Percentiles rank a stretch among this genome's conserved stretches.
Evolutionary conservation across 257 asterid genomes (phyloP).

Genomic region (Solanum bulbocastanum): DNA sequence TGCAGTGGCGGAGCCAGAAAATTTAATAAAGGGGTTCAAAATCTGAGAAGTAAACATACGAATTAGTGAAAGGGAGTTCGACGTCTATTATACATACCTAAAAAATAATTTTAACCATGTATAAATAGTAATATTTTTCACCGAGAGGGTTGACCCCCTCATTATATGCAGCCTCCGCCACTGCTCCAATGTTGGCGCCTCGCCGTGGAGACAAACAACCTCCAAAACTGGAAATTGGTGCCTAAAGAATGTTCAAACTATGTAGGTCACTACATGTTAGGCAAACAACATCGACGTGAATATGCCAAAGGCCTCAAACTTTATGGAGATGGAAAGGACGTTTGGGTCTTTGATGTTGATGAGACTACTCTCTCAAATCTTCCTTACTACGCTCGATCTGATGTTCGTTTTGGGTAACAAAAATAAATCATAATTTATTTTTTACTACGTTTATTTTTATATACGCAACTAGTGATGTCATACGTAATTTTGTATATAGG

Average conservation of each 20-base stretch:
- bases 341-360: constrained; percentile 43
- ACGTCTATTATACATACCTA: too few relatives aligned
- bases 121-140: too few relatives aligned
- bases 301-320: constrained; percentile 21
- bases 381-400: constrained; percentile 27
- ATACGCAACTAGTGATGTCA: too few relatives aligned
- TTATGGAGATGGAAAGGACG: constrained; percentile 26
- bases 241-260: constrained; percentile 38
- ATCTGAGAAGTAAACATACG: too few relatives aligned
- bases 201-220: constrained; percentile 53
- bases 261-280: constrained; percentile 53
- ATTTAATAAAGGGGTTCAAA: too few relatives aligned
- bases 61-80: too few relatives aligned
- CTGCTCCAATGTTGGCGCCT: too few relatives aligned
- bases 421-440: background rate
- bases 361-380: constrained; percentile 38
- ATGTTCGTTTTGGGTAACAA: constrained; percentile 35
- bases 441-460: background rate
- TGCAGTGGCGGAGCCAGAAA: too few relatives aligned
- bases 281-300: constrained; percentile 39
- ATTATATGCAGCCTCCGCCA: too few relatives aligned
- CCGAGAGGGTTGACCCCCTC: too few relatives aligned
- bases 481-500: constrained; percentile 12
- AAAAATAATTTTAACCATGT: too few relatives aligned
- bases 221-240: constrained; percentile 25